A percentile compares a stretch with the other conserved stretches of the same genome.
Evolutionary conservation across 2,329 filamentous ascomycete genomes (phyloP).

Genomic region (Fusarium armeniacum): DNA sequence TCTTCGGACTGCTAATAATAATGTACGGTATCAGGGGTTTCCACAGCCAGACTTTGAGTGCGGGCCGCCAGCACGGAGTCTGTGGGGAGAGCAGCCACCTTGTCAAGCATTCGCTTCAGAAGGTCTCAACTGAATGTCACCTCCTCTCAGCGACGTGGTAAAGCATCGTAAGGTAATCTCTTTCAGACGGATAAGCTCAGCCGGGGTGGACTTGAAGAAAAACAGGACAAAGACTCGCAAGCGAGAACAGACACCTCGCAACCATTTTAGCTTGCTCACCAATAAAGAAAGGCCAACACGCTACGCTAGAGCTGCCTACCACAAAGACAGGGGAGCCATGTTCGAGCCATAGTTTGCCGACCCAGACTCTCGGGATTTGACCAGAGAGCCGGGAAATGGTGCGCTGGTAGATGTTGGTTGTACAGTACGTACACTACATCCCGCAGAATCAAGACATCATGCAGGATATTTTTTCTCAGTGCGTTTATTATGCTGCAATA

Average conservation of each 20-base stretch:
- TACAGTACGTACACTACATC: conserved; percentile 17
- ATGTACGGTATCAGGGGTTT: conserved; percentile 34
- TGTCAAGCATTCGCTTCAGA: conserved; percentile 36
- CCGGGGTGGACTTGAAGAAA: conserved; percentile 28
- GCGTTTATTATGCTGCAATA: not conserved
- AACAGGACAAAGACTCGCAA: not conserved
- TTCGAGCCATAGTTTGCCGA: conserved; percentile 53
- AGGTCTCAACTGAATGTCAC: conserved; percentile 35
- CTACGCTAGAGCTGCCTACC: conserved; percentile 28
- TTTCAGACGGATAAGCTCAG: conserved; percentile 27
- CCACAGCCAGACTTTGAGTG: conserved; percentile 39
- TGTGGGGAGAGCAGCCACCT: conserved; percentile 36
- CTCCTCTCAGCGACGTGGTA: conserved; percentile 24
- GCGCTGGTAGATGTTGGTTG: conserved; percentile 34
- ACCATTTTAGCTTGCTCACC: not conserved
- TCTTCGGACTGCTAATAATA: conserved; percentile 1
- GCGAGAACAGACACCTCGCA: conserved; percentile 1
- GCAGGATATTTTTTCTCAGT: not conserved
- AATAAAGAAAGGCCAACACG: conserved; percentile 17
- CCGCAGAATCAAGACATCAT: conserved; percentile 1
- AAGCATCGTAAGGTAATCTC: conserved; percentile 20
- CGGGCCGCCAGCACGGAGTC: conserved; percentile 48
- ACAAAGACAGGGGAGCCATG: conserved; percentile 52
- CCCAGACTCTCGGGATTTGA: conserved; percentile 54
- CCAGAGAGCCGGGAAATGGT: conserved; percentile 52